Conservation (phyloP, 1,284 basidiomycete genomes). For the Ganoderma multipileum region DNA sequence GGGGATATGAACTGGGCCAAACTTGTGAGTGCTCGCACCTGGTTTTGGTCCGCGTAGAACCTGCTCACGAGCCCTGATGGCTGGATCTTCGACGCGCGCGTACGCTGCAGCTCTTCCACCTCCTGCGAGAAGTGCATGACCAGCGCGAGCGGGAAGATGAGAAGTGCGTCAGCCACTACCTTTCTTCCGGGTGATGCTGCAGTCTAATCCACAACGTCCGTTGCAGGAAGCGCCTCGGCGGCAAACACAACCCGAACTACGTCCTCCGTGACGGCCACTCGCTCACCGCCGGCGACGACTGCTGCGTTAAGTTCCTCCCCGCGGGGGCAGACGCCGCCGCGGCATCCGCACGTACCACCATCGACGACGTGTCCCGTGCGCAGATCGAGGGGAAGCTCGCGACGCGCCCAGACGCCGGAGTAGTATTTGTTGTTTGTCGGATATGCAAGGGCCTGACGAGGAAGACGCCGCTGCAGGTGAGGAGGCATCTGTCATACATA, state of each 20-base stretch:
- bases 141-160: neutral
- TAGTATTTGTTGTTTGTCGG: conserved; percentile 3
- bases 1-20: conserved; percentile 7
- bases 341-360: neutral
- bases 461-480: neutral
- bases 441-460: conserved; percentile 11
- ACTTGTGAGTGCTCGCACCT: conserved; percentile 15
- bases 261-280: neutral
- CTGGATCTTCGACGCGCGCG: neutral
- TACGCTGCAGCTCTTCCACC: neutral
- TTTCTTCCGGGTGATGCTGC: neutral
- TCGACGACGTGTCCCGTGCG: conserved; percentile 7
- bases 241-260: neutral
- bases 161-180: neutral
- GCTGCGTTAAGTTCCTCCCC: conserved; percentile 13
- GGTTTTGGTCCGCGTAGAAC: no score
- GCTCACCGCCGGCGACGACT: neutral
- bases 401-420: neutral
- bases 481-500: neutral
- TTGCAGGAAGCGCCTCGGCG: neutral
- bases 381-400: conserved; percentile 11
- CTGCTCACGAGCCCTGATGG: no score
- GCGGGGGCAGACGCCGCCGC: conserved; percentile 3
- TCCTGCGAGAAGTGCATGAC: neutral
- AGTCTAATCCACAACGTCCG: neutral